Conservation (phyloP, 768 basidiomycete genomes). For the Boletellus sp. region DNA sequence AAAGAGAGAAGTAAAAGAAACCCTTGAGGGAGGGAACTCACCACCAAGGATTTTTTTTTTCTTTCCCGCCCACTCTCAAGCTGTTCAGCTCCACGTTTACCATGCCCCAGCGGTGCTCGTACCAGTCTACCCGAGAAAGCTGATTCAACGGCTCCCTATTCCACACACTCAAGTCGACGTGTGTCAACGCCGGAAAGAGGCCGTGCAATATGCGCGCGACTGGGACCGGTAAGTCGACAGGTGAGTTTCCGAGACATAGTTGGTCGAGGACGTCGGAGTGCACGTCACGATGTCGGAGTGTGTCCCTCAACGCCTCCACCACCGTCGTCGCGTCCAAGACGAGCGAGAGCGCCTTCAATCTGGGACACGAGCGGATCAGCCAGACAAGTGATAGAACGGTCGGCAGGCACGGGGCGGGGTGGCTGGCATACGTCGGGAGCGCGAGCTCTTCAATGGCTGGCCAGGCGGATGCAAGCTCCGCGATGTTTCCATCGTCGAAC, state of each 20-base stretch:
- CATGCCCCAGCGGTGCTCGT: slow-evolving; percentile 14
- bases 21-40: no score
- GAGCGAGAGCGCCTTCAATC: slow-evolving; percentile 16
- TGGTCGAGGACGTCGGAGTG: slow-evolving; percentile 2
- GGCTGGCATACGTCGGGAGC: slow-evolving; percentile 16
- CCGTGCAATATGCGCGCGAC: slow-evolving; percentile 9
- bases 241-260: slow-evolving; percentile 24
- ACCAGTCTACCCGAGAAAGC: slow-evolving; percentile 8
- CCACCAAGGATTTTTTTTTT: neutral
- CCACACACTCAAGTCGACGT: slow-evolving; percentile 19
- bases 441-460: slow-evolving; percentile 19
- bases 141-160: slow-evolving; percentile 11
- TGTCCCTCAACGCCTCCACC: neutral
- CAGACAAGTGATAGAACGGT: slow-evolving; percentile 16
- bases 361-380: slow-evolving; percentile 12
- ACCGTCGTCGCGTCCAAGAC: slow-evolving; percentile 20
- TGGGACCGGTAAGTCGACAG: slow-evolving; percentile 2
- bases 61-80: neutral
- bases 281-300: neutral
- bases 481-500: slow-evolving; percentile 15
- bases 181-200: slow-evolving; percentile 20
- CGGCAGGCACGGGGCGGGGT: slow-evolving; percentile 14
- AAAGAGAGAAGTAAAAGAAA: no score
- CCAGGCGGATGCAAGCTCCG: slow-evolving; percentile 17
- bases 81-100: slow-evolving; percentile 16